These are phyloP conservation scores for Chamaenerion angustifolium DNA, from an alignment of 345 rosid genomes.

Conservation along the genomic window DNA sequence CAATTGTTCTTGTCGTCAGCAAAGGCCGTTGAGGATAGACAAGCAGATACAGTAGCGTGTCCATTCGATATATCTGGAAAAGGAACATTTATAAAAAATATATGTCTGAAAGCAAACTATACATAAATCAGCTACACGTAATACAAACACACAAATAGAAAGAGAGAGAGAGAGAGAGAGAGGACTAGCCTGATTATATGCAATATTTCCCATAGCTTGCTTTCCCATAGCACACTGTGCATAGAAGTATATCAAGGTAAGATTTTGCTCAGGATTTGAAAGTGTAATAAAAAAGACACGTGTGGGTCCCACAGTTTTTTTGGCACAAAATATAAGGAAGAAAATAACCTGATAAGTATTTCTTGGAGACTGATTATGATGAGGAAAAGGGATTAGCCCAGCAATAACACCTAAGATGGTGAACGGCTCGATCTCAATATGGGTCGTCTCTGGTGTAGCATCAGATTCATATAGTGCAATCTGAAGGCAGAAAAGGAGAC, in stretches of 20 bases:
- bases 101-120: too few species aligned
- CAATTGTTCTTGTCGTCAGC: conserved; percentile 80
- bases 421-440: conserved; percentile 95
- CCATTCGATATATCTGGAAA: conserved; percentile 63
- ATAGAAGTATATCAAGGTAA: conserved; percentile 1
- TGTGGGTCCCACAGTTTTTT: not conserved
- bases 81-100: not conserved
- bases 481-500: conserved; percentile 21
- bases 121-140: too few species aligned
- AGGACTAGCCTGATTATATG: conserved; percentile 73
- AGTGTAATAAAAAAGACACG: not conserved
- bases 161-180: not conserved
- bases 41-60: conserved; percentile 71
- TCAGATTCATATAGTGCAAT: conserved; percentile 84
- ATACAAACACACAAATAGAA: too few species aligned
- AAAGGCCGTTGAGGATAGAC: conserved; percentile 92
- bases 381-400: conserved; percentile 92
- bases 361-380: conserved; percentile 98
- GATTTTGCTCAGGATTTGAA: not conserved
- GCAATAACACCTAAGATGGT: conserved; percentile 93
- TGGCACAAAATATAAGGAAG: not conserved
- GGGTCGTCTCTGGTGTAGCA: conserved; percentile 60
- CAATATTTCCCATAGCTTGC: conserved; percentile 98
- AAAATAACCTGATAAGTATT: conserved; percentile 78
- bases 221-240: conserved; percentile 96